A percentile compares a stretch with the other conserved stretches of the same genome.
Evolutionary conservation across 345 rosid genomes (phyloP).

Genomic region (Dipteronia dyeriana): DNA sequence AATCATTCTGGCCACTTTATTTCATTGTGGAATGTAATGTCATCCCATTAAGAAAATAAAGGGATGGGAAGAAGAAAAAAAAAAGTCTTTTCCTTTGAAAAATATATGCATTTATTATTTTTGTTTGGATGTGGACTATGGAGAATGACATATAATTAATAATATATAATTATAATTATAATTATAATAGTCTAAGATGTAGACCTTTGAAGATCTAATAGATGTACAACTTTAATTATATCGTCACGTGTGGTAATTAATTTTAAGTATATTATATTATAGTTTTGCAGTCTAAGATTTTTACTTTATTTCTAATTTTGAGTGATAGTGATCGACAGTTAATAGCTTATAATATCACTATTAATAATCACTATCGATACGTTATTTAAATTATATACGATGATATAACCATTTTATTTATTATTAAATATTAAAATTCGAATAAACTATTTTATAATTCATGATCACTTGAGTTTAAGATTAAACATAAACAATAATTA

Average conservation of each 20-base stretch:
- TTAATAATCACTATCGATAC: too few species aligned
- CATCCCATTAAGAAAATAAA: background rate
- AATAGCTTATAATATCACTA: background rate
- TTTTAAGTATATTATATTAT: background rate
- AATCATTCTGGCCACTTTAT: background rate
- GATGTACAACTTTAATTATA: background rate
- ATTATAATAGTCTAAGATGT: background rate
- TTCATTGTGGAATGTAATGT: slow-evolving; percentile 4
- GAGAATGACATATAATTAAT: background rate
- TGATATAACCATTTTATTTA: too few species aligned
- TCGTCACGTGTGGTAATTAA: background rate
- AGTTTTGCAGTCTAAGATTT: background rate
- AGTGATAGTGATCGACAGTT: background rate
- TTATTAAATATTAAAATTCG: too few species aligned
- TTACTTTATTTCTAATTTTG: background rate
- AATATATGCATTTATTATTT: background rate
- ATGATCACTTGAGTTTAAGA: background rate
- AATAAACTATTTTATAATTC: too few species aligned
- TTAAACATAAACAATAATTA: too few species aligned
- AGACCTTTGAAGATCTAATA: background rate
- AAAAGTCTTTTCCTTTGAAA: background rate
- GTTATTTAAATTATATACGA: too few species aligned
- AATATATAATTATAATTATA: background rate
- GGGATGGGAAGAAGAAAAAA: too few species aligned
- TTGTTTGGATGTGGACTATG: background rate